Conservation (phyloP, 345 rosid genomes). For the Citrus reticulata region DNA sequence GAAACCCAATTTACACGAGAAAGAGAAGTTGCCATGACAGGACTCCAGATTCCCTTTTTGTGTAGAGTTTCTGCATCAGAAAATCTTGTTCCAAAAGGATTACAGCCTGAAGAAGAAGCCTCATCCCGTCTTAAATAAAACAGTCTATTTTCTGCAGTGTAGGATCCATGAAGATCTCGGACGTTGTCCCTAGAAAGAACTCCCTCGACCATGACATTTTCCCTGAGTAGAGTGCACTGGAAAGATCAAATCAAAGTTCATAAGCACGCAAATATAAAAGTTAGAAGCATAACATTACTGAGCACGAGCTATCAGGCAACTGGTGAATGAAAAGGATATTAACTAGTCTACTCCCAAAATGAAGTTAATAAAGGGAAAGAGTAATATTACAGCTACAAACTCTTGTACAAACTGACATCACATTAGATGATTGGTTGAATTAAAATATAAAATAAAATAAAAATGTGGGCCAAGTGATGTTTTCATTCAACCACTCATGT, state of each 20-base stretch:
- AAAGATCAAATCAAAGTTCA: conserved; percentile 88
- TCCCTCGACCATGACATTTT: conserved; percentile 53
- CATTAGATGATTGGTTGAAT: no score
- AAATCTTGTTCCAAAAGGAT: conserved; percentile 11
- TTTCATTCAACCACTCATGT: no score
- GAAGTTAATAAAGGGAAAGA: background rate
- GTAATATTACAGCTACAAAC: background rate
- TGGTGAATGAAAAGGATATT: background rate
- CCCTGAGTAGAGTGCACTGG: conserved; percentile 95
- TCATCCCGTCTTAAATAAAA: conserved; percentile 18
- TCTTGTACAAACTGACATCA: no score
- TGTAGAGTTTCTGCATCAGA: conserved; percentile 26
- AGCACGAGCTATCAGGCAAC: background rate
- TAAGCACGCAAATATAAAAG: conserved; percentile 39
- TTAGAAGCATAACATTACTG: background rate
- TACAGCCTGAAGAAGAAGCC: conserved; percentile 14
- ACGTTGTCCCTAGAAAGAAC: conserved; percentile 20
- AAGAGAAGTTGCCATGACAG: conserved; percentile 21
- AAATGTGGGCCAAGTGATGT: no score
- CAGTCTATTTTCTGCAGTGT: conserved; percentile 13
- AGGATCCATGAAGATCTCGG: conserved; percentile 29
- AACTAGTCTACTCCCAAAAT: background rate
- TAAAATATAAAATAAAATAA: no score
- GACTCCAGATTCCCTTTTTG: conserved; percentile 21
- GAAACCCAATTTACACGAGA: conserved; percentile 56